Evolutionary conservation across 1,284 basidiomycete species (phyloP).

Genomic region (Boletus mariae): DNA sequence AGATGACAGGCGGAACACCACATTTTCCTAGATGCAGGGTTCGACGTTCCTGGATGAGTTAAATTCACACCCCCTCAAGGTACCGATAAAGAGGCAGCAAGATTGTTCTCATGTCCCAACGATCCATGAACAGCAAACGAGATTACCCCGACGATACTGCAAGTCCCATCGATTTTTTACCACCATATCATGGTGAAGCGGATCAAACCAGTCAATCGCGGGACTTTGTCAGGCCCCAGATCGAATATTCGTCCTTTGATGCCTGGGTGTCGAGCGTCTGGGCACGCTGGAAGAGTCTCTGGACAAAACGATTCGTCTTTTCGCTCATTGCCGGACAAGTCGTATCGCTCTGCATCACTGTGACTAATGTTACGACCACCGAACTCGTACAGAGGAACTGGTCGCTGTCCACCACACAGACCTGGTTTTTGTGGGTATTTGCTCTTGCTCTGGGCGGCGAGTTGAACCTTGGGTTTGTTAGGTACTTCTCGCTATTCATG

Average conservation of each 20-base stretch:
- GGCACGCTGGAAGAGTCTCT: constrained; percentile 63
- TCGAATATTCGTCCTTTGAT: constrained; percentile 55
- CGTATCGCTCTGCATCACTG: constrained; percentile 81
- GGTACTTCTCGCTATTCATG: constrained; percentile 73
- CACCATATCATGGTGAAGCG: not conserved
- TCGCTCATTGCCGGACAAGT: constrained; percentile 75
- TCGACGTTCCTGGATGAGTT: not conserved
- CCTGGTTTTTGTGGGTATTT: constrained; percentile 67
- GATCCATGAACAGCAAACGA: constrained; percentile 27
- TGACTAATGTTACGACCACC: constrained; percentile 79
- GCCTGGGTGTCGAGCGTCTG: constrained; percentile 52
- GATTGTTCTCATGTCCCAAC: constrained; percentile 9
- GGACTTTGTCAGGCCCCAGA: constrained; percentile 40
- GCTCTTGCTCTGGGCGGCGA: not conserved
- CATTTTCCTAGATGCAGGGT: constrained; percentile 5
- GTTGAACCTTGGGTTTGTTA: constrained; percentile 28
- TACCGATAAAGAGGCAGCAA: constrained; percentile 13
- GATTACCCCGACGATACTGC: constrained; percentile 11
- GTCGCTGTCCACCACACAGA: constrained; percentile 76
- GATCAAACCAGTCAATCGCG: not conserved
- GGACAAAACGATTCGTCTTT: constrained; percentile 68
- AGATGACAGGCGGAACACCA: constrained; percentile 4
- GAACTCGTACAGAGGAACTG: constrained; percentile 69
- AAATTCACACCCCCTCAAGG: constrained; percentile 3
- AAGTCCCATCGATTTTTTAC: not conserved